Base-by-base conservation (phyloP, 495 filamentous ascomycete genomes). In the Podospora australis region DNA sequence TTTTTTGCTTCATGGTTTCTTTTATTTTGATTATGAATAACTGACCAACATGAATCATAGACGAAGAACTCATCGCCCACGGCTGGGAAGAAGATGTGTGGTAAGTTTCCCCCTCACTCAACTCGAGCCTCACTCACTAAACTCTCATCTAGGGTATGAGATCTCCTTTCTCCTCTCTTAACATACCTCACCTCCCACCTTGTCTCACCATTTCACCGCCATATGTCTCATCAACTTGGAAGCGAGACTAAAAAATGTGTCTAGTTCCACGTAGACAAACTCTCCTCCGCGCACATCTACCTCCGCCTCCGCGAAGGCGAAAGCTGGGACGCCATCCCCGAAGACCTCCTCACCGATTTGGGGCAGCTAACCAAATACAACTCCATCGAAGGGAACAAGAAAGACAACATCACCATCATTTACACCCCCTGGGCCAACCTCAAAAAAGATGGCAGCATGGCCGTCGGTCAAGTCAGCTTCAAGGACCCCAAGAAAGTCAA, bases 361-460 rank as follows among this genome's bases (percentile, higher is more conserved):
- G 90, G 82, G 16, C 92, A 98, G 65, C 74, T 98, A 45, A 98
- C 92, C 42, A 98, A 98, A 68, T 90, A 92, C 44, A 98, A 98
- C 68, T 96, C 90, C 25, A 98, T 98, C 58, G 92, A 98, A 69
- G 94, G 92, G 49, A 98, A 97, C 70, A 98, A 98, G 70, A 96
- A 96, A 70, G 92, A 97, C 59, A 97, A 97, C 67, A 75, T 97
- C 50, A 94, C 87, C 13, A 69, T 98, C 47, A 90, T 98, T 56
- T 98, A 97, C 68, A 98, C 92, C 2, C 94, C 92, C 16, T 97
- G 94, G 94, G 86, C 88, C 32, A 98, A 98, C 61, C 82, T 98
- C 5, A 83, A 86, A 65, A 98, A 97, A 63, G 87, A 92, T 56
- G 90, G 90, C n/a, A 84, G 80, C 58, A 98, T 98, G 92, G 90